phyloP scores from a whole-genome alignment of 2,329 filamentous ascomycete species.

The Teratosphaeria destructans region DNA sequence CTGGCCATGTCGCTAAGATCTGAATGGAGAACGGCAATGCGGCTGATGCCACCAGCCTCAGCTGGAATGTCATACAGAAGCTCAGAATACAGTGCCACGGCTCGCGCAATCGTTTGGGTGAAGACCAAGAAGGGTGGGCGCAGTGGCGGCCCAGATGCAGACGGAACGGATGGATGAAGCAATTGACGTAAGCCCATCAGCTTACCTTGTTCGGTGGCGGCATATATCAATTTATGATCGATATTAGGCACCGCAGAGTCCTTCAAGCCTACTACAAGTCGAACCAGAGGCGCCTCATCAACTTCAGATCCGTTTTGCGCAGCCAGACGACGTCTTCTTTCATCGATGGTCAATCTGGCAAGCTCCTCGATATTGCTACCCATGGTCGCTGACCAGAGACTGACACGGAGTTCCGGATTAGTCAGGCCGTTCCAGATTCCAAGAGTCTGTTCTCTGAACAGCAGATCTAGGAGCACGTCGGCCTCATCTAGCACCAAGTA shows the following conservation, averaged over 20 bases:
- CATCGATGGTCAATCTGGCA: constrained; percentile 55
- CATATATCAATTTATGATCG: constrained; percentile 77
- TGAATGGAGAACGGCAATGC: constrained; percentile 85
- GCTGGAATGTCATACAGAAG: constrained; percentile 88
- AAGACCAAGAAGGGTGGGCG: constrained; percentile 90
- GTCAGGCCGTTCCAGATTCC: constrained; percentile 72
- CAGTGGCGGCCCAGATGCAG: constrained; percentile 46
- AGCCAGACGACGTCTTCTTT: constrained; percentile 30
- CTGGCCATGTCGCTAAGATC: constrained; percentile 68
- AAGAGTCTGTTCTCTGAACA: constrained; percentile 83
- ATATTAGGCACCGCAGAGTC: constrained; percentile 92
- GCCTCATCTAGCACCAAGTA: constrained; percentile 84
- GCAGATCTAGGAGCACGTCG: constrained; percentile 80
- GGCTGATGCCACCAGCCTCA: constrained; percentile 70
- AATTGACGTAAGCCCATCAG: constrained; percentile 83
- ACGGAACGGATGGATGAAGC: constrained; percentile 59
- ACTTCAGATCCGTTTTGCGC: not conserved
- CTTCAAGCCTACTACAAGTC: constrained; percentile 90
- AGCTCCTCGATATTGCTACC: constrained; percentile 82
- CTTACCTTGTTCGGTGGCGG: constrained; percentile 87
- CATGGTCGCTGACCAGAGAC: constrained; percentile 95
- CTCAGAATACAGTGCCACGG: constrained; percentile 77
- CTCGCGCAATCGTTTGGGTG: constrained; percentile 88
- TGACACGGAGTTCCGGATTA: constrained; percentile 58
- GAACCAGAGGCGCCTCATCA: constrained; percentile 47